Percentiles rank a stretch among this genome's conserved stretches.
These are phyloP conservation scores for Macrolepiota fuliginosa DNA, from an alignment of 768 basidiomycete genomes.

Conservation along the genomic window DNA sequence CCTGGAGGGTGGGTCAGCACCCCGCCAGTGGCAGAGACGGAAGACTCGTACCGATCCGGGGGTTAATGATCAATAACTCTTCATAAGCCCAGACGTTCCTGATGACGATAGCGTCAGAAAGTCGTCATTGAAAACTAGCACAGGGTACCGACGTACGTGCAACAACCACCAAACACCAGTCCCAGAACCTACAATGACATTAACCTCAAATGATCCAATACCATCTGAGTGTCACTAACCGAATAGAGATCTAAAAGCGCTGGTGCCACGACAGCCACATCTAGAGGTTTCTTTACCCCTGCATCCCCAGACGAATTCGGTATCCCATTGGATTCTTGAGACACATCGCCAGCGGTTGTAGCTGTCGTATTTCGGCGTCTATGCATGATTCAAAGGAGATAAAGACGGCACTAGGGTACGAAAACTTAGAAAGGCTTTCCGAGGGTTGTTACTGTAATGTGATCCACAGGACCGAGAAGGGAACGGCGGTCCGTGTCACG, in stretches of 20 bases:
- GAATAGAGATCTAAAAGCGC: slow-evolving; percentile 14
- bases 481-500: background rate
- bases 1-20: slow-evolving; percentile 37
- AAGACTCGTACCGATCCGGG: slow-evolving; percentile 56
- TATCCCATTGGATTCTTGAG: background rate
- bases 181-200: slow-evolving; percentile 22
- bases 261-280: slow-evolving; percentile 14
- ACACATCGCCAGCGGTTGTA: background rate
- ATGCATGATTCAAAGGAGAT: background rate
- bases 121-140: background rate
- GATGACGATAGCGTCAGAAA: slow-evolving; percentile 2
- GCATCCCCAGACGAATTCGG: background rate
- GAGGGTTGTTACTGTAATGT: background rate
- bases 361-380: background rate
- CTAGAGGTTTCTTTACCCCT: background rate
- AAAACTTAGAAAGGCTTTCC: background rate
- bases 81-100: slow-evolving; percentile 83
- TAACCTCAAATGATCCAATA: background rate
- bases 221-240: slow-evolving; percentile 4
- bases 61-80: slow-evolving; percentile 65
- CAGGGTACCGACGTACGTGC: slow-evolving; percentile 53
- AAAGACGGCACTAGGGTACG: background rate
- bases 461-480: background rate
- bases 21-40: background rate
- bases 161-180: slow-evolving; percentile 83